Conservation (phyloP, 192 early-diverging fungal genomes). For the Obelidium mucronatum region DNA sequence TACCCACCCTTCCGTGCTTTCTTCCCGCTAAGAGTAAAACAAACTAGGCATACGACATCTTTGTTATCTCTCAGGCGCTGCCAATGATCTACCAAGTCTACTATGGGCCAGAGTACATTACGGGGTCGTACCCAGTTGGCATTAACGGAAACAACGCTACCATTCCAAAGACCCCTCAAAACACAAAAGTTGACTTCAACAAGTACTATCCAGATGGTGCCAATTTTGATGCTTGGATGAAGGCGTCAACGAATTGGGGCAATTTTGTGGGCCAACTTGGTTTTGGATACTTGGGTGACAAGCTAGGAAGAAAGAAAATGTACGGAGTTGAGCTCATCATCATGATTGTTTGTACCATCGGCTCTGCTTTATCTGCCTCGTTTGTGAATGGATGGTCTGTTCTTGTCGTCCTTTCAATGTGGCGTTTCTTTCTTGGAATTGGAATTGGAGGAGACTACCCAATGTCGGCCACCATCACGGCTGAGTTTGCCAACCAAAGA, state of each 20-base stretch:
- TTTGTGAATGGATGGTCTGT: conserved; percentile 73
- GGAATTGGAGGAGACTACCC: conserved; percentile 98
- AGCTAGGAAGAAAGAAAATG: conserved; percentile 86
- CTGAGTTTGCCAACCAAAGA: conserved; percentile 84
- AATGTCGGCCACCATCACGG: conserved; percentile 90
- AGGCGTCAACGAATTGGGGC: conserved; percentile 87
- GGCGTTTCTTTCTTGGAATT: conserved; percentile 92
- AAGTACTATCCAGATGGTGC: conserved; percentile 30
- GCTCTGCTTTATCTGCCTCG: conserved; percentile 74
- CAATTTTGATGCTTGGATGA: conserved; percentile 80
- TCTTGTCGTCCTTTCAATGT: conserved; percentile 78
- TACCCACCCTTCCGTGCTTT: too few relatives aligned
- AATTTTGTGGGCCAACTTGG: conserved; percentile 92
- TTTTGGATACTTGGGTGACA: conserved; percentile 90
- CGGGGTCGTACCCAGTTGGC: conserved; percentile 45
- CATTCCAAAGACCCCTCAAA: conserved; percentile 37
- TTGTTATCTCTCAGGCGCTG: conserved; percentile 90
- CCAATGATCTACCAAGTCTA: conserved; percentile 74
- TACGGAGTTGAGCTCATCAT: conserved; percentile 92
- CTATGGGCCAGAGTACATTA: conserved; percentile 36
- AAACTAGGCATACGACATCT: conserved; percentile 98
- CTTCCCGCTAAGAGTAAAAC: too few relatives aligned
- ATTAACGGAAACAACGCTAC: conserved; percentile 12
- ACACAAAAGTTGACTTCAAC: conserved; percentile 34
- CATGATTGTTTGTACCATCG: conserved; percentile 85